Evolutionary conservation across 495 filamentous ascomycete species (phyloP), one percentile per base, ranked within the genome.

Genomic region (Geoglossum glabrum): DNA sequence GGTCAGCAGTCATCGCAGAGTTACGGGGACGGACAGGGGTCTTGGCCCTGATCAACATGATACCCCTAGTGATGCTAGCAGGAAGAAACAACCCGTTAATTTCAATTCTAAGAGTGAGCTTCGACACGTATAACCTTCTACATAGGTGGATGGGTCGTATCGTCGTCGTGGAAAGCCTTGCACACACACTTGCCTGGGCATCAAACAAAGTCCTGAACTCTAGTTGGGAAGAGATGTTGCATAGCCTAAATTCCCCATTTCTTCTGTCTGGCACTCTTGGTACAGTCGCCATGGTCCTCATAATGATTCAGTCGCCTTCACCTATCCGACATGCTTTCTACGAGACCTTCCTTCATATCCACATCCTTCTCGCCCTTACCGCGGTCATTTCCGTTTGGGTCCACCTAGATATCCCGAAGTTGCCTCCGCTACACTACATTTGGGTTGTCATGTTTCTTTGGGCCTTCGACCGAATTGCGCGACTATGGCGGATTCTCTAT

Each of bases 91-190:
- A 85, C 63, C 81, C 81, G 17, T 65, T 86, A 55, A 83, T 86
- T 56, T 65, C 45, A 79, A 83, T 94, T 15, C 74, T 95, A 80
- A 76, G 78, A 8, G 73, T 84, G 56, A 82, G 81, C 54, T 98
- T 95, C 70, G 93, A 98, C 71, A 95, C 90, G 0, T 96, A 88
- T 75, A 97, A 96, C 68, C 74, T 96, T 28, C 70, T 97, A 30
- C 92, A 98, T 68, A 82, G 92, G 38, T 98, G 92, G 90, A 81
- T 97, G 57, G 92, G 90, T 25, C 84, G 92, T 21, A 81, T 95
- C 25, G 79, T 93, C 7, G 81, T 85, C 21, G 47, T 90, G 15
- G 85, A 98, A 67, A 73, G 81, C 5, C 45, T 95, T 51, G 73
- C 81, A 13, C 92, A 97, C 66, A 84, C 83, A 3, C 51, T 75